Evolutionary conservation across 345 rosid species (phyloP).

Genomic region (Passiflora organensis): DNA sequence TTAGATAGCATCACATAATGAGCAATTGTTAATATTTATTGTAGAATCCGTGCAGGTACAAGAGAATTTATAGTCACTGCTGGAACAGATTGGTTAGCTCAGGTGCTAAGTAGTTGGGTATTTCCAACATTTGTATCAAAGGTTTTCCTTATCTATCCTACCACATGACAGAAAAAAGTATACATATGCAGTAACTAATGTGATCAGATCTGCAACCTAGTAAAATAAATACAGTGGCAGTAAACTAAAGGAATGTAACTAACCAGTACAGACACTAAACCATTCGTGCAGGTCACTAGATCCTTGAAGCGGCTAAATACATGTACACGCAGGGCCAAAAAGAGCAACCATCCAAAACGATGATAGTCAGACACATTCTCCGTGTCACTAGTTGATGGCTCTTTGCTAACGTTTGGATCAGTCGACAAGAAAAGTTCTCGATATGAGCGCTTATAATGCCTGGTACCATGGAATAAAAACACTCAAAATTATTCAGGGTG

Average conservation of each 20-base stretch:
- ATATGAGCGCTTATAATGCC: constrained; percentile 74
- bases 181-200: neutral
- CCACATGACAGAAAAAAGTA: neutral
- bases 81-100: neutral
- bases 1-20: constrained; percentile 14
- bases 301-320: constrained; percentile 81
- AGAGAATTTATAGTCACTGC: neutral
- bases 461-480: constrained; percentile 16
- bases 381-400: constrained; percentile 33
- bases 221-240: constrained; percentile 1
- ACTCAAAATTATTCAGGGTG: constrained; percentile 9
- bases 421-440: constrained; percentile 58
- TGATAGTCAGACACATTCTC: constrained; percentile 44
- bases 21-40: constrained; percentile 7
- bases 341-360: constrained; percentile 93
- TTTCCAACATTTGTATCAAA: neutral
- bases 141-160: neutral
- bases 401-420: constrained; percentile 45
- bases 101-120: neutral
- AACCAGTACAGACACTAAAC: constrained; percentile 84
- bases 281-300: constrained; percentile 80
- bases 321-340: constrained; percentile 84
- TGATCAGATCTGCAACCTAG: neutral
- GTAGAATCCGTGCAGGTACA: too few relatives aligned
- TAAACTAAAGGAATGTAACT: constrained; percentile 27